Conservation (phyloP, 352 stramenopile genomes). For the Globisporangium lucens region DNA sequence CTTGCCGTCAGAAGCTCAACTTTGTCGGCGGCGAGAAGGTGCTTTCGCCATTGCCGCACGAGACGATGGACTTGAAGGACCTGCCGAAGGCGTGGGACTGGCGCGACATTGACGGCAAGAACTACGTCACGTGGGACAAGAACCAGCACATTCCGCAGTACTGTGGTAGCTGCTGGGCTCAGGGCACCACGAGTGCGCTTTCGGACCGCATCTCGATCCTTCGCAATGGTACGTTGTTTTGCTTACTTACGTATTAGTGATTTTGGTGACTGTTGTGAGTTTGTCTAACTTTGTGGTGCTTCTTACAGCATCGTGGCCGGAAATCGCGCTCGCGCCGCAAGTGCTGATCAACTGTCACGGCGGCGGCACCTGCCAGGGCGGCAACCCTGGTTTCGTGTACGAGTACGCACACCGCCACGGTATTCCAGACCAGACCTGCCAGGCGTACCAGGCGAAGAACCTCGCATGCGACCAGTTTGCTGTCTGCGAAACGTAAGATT, state of each 20-base stretch:
- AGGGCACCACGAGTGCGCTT: slow-evolving; percentile 85
- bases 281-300: neutral
- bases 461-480: slow-evolving; percentile 70
- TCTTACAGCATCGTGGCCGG: slow-evolving; percentile 60
- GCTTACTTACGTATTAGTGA: too few species aligned
- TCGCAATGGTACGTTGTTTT: slow-evolving; percentile 57
- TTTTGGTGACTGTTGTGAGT: neutral
- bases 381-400: slow-evolving; percentile 81
- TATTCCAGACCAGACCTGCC: slow-evolving; percentile 91
- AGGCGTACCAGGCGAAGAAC: slow-evolving; percentile 89
- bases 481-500: slow-evolving; percentile 76
- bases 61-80: slow-evolving; percentile 72
- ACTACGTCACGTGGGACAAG: slow-evolving; percentile 96
- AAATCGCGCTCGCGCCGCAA: slow-evolving; percentile 76
- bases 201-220: slow-evolving; percentile 91
- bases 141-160: slow-evolving; percentile 98
- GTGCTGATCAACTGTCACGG: slow-evolving; percentile 86
- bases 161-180: slow-evolving; percentile 92
- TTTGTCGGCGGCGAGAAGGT: slow-evolving; percentile 69
- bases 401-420: slow-evolving; percentile 86
- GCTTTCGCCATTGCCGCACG: slow-evolving; percentile 66
- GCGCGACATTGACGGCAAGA: slow-evolving; percentile 92
- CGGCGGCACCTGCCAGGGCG: slow-evolving; percentile 72
- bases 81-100: slow-evolving; percentile 94
- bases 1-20: slow-evolving; percentile 59